Evolutionary conservation across 305 asterid genomes (phyloP).

Genomic region (Fraxinus xanthoxyloides): DNA sequence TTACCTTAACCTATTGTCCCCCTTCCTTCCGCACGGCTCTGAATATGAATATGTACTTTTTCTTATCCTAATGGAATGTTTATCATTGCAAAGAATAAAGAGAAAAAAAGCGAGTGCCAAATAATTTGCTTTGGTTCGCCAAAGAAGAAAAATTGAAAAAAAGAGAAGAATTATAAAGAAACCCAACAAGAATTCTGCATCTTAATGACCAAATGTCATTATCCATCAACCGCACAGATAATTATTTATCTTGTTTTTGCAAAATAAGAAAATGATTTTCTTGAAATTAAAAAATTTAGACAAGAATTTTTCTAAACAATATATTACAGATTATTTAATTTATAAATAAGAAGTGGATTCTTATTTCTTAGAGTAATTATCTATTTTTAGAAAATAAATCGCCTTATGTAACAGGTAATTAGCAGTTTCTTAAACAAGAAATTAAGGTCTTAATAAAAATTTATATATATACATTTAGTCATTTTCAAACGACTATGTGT

Average conservation of each 20-base stretch:
- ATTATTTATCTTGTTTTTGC: neutral
- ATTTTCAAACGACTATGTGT: neutral
- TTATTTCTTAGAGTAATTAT: neutral
- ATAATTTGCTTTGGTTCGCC: neutral
- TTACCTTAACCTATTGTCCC: no score
- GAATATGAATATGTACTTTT: neutral
- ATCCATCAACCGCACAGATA: neutral
- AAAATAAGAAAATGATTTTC: neutral
- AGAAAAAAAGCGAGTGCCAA: neutral
- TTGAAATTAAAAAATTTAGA: neutral
- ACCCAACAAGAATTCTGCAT: no score
- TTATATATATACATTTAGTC: neutral
- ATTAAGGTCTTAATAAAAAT: neutral
- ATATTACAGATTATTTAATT: neutral
- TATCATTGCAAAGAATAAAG: neutral
- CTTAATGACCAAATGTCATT: neutral
- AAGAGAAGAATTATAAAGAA: no score
- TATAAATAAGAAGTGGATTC: neutral
- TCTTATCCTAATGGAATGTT: neutral
- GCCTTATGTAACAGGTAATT: neutral
- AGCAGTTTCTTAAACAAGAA: neutral
- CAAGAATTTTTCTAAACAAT: neutral
- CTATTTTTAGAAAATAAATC: neutral
- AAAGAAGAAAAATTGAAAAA: neutral
- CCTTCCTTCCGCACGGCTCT: neutral